Base-by-base conservation (phyloP, 169 alveolate species). In the Nephromyces sp. region DNA sequence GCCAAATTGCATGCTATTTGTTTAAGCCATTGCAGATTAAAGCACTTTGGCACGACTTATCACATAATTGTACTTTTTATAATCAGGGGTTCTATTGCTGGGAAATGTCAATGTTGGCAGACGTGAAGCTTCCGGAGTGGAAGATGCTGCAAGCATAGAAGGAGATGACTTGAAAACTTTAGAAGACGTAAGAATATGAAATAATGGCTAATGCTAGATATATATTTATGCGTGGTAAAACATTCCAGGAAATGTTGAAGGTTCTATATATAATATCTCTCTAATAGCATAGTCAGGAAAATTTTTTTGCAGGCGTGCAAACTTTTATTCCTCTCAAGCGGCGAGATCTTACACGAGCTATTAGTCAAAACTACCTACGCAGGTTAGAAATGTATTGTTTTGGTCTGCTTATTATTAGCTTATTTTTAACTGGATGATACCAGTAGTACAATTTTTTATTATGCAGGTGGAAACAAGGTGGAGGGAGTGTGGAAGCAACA, bases 81-180 rank as follows among this genome's bases (percentile, higher is more conserved):
- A n/a, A n/a, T n/a, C n/a, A n/a, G n/a, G n/a, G n/a, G 89, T 96
- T 15, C 82, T 97, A 53, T 86, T 92, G 33, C 71, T 97, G 68
- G 99, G 99, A 66, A 95, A 97, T 79, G 92, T 95, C n/a, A 88
- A 90, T 72, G 86, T 95, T 72, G 84, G 85, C 8, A 91, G 87
- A 30, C 81, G 79, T 29, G 84, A 87, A 31, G 83, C 79, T 3
- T 89, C 81, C 3, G 95, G 96, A 24, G 69, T 87, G 4, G 87
- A 75, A 24, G 94, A 91, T 29, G 96, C 95, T 8, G 91, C 96
- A 15, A 84, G 62, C 33, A 84, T 91, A 61, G 78, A 79, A 33
- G 85, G 81, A 64, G 84, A 66, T 6, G 85, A 80, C 32, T 77
- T 75, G 68, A 8, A 61, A 67, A 63, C 85, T 85, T 66, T 74